Evolutionary conservation across 192 early-diverging fungal genomes (phyloP).

Genomic region (Hyaloraphidium curvatum): DNA sequence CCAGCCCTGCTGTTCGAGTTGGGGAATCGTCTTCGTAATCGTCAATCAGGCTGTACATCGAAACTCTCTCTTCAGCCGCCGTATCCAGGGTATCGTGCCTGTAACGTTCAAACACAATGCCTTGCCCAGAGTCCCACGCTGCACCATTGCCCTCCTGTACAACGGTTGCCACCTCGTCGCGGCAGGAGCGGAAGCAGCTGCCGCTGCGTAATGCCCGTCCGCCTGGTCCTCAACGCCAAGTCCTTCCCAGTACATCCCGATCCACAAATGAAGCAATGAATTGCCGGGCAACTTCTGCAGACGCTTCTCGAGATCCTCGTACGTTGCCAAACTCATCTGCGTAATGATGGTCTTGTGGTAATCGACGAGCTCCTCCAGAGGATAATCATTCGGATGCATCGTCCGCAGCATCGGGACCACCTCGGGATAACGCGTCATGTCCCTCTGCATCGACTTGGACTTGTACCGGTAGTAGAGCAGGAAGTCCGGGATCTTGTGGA

Average conservation of each 20-base stretch:
- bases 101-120: no score
- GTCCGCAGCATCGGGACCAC: constrained; percentile 2
- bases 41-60: no score
- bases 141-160: no score
- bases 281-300: not conserved
- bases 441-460: constrained; percentile 2
- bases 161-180: no score
- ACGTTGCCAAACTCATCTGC: not conserved
- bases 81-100: no score
- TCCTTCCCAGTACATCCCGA: constrained; percentile 1
- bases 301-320: not conserved
- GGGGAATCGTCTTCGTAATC: no score
- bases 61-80: no score
- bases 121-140: no score
- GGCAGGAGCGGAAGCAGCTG: no score
- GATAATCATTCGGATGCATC: not conserved
- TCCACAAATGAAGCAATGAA: not conserved
- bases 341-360: not conserved
- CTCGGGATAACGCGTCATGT: not conserved
- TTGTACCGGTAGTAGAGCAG: constrained; percentile 2
- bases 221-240: no score
- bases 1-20: no score
- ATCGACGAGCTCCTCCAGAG: not conserved
- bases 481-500: not conserved
- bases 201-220: no score